phyloP scores from a whole-genome alignment of 495 filamentous ascomycete species.

The Parathielavia appendiculata region DNA sequence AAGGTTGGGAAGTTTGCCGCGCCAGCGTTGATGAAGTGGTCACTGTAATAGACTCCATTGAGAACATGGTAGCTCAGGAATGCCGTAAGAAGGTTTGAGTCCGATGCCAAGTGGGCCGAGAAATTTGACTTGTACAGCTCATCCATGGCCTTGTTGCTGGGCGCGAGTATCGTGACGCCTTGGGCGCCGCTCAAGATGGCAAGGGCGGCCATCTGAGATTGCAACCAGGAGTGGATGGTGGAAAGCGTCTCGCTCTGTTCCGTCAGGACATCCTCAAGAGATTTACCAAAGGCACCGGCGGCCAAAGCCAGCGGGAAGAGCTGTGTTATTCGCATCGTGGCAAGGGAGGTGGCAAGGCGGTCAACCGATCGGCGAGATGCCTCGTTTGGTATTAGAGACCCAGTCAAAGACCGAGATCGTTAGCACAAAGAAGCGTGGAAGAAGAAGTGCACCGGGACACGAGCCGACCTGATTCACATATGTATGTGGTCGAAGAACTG shows the following conservation, averaged over 20 bases:
- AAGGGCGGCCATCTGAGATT: constrained; percentile 37
- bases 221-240: constrained; percentile 43
- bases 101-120: constrained; percentile 24
- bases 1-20: constrained; percentile 44
- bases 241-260: constrained; percentile 38
- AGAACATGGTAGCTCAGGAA: constrained; percentile 63
- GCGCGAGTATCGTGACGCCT: constrained; percentile 62
- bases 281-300: constrained; percentile 13
- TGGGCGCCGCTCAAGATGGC: constrained; percentile 36
- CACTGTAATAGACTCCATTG: constrained; percentile 46
- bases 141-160: constrained; percentile 54
- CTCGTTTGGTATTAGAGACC: too few relatives aligned
- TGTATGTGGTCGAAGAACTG: too few relatives aligned
- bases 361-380: too few relatives aligned
- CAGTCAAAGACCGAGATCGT: too few relatives aligned
- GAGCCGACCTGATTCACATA: too few relatives aligned
- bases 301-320: constrained; percentile 27
- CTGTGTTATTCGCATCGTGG: constrained; percentile 36
- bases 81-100: constrained; percentile 41
- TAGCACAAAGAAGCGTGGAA: too few relatives aligned
- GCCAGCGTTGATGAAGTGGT: constrained; percentile 33
- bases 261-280: constrained; percentile 35
- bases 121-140: constrained; percentile 33
- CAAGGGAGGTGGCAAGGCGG: background rate
- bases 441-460: too few relatives aligned